A percentile compares a stretch with the other conserved stretches of the same genome.
phyloP scores from a whole-genome alignment of 2,329 filamentous ascomycete genomes.

The Fusarium sacchari region DNA sequence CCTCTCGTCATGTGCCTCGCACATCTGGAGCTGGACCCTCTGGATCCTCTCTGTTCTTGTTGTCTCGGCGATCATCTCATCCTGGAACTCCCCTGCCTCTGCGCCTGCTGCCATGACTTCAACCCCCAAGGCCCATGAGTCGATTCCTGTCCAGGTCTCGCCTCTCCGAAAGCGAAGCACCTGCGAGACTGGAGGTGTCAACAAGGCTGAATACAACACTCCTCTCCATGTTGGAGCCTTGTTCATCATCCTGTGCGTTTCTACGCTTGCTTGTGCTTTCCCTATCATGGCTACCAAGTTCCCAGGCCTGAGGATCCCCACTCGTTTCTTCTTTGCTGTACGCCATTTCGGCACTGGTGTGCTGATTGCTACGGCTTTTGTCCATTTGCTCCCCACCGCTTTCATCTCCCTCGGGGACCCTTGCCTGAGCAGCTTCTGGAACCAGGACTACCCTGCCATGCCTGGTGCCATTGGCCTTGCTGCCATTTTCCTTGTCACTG shows the following conservation, averaged over 20 bases:
- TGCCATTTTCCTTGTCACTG: slow-evolving; percentile 80
- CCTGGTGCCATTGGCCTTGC: slow-evolving; percentile 83
- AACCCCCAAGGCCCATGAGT: slow-evolving; percentile 11
- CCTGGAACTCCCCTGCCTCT: slow-evolving; percentile 25
- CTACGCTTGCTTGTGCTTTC: slow-evolving; percentile 61
- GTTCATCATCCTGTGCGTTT: slow-evolving; percentile 59
- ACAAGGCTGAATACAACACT: slow-evolving; percentile 60
- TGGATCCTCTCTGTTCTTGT: slow-evolving; percentile 57
- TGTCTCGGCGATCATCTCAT: slow-evolving; percentile 47
- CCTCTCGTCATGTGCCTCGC: slow-evolving; percentile 44
- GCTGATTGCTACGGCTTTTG: slow-evolving; percentile 78
- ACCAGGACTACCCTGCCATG: slow-evolving; percentile 77
- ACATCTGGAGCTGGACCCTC: slow-evolving; percentile 53
- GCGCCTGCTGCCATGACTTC: not conserved
- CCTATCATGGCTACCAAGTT: slow-evolving; percentile 64
- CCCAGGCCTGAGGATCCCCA: slow-evolving; percentile 64
- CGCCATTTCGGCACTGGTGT: slow-evolving; percentile 84
- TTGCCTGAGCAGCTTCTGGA: slow-evolving; percentile 81
- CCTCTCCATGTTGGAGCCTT: slow-evolving; percentile 68
- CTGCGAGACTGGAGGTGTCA: slow-evolving; percentile 45
- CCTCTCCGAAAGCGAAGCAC: slow-evolving; percentile 43
- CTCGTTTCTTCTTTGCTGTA: slow-evolving; percentile 64
- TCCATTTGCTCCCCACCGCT: slow-evolving; percentile 75
- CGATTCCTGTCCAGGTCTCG: slow-evolving; percentile 19
- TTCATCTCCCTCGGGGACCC: slow-evolving; percentile 71